These are phyloP conservation scores for Solanum sitiens DNA, from an alignment of 257 asterid species.

Conservation along the genomic window DNA sequence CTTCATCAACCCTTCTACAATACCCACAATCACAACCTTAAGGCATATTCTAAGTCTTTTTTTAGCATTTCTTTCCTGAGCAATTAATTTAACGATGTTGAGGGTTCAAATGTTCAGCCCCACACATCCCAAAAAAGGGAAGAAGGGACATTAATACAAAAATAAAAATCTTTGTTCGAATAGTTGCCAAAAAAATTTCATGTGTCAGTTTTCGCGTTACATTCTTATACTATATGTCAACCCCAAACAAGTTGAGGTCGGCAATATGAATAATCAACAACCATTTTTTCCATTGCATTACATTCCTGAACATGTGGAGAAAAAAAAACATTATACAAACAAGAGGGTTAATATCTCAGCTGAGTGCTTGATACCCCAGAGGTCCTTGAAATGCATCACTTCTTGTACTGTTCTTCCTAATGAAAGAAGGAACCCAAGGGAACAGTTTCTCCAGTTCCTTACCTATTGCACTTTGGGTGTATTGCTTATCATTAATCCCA, in stretches of 20 bases:
- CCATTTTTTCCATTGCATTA: not conserved
- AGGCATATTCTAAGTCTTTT: not conserved
- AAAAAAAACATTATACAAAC: not conserved
- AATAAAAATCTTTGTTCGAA: not conserved
- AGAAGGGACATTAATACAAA: not conserved
- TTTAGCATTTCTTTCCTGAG: not conserved
- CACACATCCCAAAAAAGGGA: not conserved
- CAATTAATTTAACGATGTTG: not conserved
- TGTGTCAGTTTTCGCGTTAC: not conserved
- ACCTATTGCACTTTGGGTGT: slow-evolving; percentile 29
- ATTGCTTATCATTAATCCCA: slow-evolving; percentile 58
- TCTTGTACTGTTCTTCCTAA: slow-evolving; percentile 32
- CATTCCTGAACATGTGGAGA: not conserved
- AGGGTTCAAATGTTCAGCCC: not conserved
- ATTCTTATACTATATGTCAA: not conserved
- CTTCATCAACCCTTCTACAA: not conserved
- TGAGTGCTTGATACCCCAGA: slow-evolving; percentile 71
- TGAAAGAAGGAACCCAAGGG: slow-evolving; percentile 87
- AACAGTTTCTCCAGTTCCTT: slow-evolving; percentile 68
- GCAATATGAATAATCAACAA: not conserved
- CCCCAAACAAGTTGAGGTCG: not conserved
- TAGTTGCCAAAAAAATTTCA: not conserved
- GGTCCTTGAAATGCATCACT: slow-evolving; percentile 44
- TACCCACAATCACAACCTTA: not conserved
- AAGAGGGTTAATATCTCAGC: slow-evolving; percentile 19